A percentile compares a stretch with the other conserved stretches of the same genome.
These are phyloP conservation scores for Exophiala spinifera DNA, from an alignment of 2,329 filamentous ascomycete genomes.

Conservation along the genomic window DNA sequence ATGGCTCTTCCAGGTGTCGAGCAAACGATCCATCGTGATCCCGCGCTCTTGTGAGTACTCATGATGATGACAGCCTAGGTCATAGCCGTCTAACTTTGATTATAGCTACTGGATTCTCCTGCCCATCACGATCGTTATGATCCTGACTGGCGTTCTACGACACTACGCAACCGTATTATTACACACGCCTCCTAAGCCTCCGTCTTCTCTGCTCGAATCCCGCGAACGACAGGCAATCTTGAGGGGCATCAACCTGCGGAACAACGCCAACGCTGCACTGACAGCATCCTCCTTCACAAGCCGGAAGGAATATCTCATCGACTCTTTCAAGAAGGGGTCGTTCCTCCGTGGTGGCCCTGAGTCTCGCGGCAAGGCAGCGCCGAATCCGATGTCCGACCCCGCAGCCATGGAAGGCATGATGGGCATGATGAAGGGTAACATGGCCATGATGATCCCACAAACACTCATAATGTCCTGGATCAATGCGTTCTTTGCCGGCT, in stretches of 20 bases:
- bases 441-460: slow-evolving; percentile 99
- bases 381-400: slow-evolving; percentile 93
- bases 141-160: slow-evolving; percentile 89
- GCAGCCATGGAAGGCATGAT: slow-evolving; percentile 99
- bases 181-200: slow-evolving; percentile 75
- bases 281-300: slow-evolving; percentile 72
- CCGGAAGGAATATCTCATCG: slow-evolving; percentile 76
- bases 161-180: slow-evolving; percentile 96
- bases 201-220: slow-evolving; percentile 56
- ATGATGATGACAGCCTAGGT: neutral
- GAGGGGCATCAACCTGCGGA: slow-evolving; percentile 79
- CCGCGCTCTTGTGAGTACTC: slow-evolving; percentile 81
- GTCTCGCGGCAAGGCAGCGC: slow-evolving; percentile 76
- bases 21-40: slow-evolving; percentile 97
- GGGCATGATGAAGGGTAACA: slow-evolving; percentile 99
- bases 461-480: slow-evolving; percentile 99
- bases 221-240: slow-evolving; percentile 83
- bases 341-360: slow-evolving; percentile 84
- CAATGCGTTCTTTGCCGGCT: slow-evolving; percentile 97
- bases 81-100: slow-evolving; percentile 8
- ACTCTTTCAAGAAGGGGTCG: slow-evolving; percentile 77
- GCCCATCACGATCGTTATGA: slow-evolving; percentile 97
- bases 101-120: slow-evolving; percentile 96
- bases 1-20: slow-evolving; percentile 79
- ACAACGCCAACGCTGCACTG: slow-evolving; percentile 77